Evolutionary conservation across 139 green algal species (phyloP).

Genomic region (Chlamydomonas asymmetrica): DNA sequence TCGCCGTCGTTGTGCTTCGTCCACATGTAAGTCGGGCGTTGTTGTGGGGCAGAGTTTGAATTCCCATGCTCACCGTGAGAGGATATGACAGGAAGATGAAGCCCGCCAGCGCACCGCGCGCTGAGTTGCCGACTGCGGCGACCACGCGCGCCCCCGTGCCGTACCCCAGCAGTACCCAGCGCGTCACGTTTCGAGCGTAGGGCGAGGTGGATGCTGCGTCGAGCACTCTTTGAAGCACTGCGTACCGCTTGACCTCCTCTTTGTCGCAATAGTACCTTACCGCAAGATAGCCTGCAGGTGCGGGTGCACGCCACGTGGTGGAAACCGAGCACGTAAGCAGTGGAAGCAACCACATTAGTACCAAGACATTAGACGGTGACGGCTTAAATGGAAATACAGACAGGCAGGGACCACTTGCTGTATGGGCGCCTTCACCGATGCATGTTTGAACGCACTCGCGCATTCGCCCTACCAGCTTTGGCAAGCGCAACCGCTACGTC

Average conservation of each 20-base stretch:
- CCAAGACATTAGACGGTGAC: too few species aligned
- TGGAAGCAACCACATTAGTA: too few species aligned
- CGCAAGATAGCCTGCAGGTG: too few species aligned
- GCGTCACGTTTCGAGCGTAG: constrained; percentile 52
- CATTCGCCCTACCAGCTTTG: constrained; percentile 42
- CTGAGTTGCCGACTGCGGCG: constrained; percentile 38
- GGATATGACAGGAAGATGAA: constrained; percentile 68
- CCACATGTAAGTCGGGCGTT: too few species aligned
- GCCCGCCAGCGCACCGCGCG: constrained; percentile 43
- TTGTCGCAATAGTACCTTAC: constrained; percentile 49
- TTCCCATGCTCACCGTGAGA: constrained; percentile 37
- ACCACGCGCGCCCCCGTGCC: constrained; percentile 66
- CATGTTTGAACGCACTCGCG: background rate
- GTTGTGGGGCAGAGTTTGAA: too few species aligned
- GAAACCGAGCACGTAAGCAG: too few species aligned
- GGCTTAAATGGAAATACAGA: too few species aligned
- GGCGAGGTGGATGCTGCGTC: constrained; percentile 63
- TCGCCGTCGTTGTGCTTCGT: too few species aligned
- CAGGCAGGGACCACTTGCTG: too few species aligned
- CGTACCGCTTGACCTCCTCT: constrained; percentile 58
- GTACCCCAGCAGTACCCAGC: constrained; percentile 60
- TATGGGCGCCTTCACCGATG: too few species aligned
- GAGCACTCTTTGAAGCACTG: constrained; percentile 57
- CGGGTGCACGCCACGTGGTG: too few species aligned
- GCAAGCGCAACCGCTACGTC: constrained; percentile 50